A percentile compares a stretch with the other conserved stretches of the same genome.
Evolutionary conservation across 163 green algal species (phyloP).

Genomic region (Scenedesmus sp.): DNA sequence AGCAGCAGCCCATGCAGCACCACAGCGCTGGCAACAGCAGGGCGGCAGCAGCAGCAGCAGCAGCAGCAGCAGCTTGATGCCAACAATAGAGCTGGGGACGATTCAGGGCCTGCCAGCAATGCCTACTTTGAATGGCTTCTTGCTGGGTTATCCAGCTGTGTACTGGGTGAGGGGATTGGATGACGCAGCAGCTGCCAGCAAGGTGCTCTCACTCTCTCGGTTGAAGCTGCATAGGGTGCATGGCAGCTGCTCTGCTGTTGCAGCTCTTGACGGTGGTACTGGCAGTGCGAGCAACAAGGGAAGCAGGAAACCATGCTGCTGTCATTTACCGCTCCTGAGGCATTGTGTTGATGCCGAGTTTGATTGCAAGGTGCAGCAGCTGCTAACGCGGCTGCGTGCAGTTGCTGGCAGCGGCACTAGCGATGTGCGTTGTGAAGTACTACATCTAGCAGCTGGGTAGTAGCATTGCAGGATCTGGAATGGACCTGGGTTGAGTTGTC

Average conservation of each 20-base stretch:
- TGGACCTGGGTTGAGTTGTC: background rate
- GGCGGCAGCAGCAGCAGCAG: background rate
- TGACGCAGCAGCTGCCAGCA: conserved; percentile 38
- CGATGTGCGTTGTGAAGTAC: background rate
- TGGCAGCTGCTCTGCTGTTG: background rate
- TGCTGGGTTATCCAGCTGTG: conserved; percentile 76
- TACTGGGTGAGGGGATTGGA: conserved; percentile 22
- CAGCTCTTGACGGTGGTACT: background rate
- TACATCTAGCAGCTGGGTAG: no score
- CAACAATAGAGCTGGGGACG: conserved; percentile 42
- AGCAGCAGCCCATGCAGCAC: background rate
- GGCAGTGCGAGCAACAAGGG: background rate
- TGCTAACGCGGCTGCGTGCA: background rate
- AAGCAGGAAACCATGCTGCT: background rate
- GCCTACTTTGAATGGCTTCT: conserved; percentile 74
- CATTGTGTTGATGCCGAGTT: background rate
- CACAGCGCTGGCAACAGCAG: background rate
- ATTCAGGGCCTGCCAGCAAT: conserved; percentile 62
- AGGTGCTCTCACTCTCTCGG: conserved; percentile 2
- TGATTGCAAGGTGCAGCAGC: background rate
- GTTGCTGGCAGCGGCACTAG: background rate
- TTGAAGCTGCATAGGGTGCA: conserved; percentile 8
- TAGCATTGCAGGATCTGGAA: background rate
- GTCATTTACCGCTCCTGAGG: conserved; percentile 42
- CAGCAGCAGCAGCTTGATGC: background rate